Evolutionary conservation across 495 filamentous ascomycete genomes (phyloP), one percentile per base, ranked within the genome.

Genomic region (Tetracladium marchalianum): DNA sequence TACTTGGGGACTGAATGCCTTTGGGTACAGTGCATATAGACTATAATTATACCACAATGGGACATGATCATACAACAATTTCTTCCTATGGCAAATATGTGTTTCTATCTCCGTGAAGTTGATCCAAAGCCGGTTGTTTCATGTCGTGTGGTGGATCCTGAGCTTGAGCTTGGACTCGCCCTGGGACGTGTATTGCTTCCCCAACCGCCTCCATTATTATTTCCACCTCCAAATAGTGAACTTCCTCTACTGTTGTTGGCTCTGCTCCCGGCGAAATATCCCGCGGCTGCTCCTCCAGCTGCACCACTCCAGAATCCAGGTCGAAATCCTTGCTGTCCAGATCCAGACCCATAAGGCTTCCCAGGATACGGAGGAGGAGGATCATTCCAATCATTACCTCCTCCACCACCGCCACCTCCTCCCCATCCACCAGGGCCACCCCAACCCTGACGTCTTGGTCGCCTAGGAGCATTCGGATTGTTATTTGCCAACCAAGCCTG

Each of bases 121-220:
- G 86, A 87, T 6, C 92, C 92, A 67, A 93, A 97, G 1, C 92
- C 92, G 6, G 89, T 95, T 52, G 82, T 88, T 48, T 86, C 75
- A 53, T 85, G 75, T 46, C 79, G 77, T 7, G 76, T 59, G 13
- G 67, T 62, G 3, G 71, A 66, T 4, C 61, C 62, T 27, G 66
- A 65, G 43, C 64, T 59, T 22, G 71, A 66, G 44, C 63, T 67
- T n/a, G 58, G 59, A 33, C 64, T 54, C 9, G 65, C 62, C 22
- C 58, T 57, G 56, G 40, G 49, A 50, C 5, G 66, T 51, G 46
- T 60, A 40, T 49, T 61, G 45, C 40, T 68, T n/a, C 64, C 56
- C 13, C 65, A 63, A 18, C 73, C 75, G 47, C 69, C 69, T 10
- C 72, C 69, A 50, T 72, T 72, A n/a, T 75, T 69, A 15, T 70